Evolutionary conservation across 257 asterid genomes (phyloP).

Genomic region (Jacaranda copaia): DNA sequence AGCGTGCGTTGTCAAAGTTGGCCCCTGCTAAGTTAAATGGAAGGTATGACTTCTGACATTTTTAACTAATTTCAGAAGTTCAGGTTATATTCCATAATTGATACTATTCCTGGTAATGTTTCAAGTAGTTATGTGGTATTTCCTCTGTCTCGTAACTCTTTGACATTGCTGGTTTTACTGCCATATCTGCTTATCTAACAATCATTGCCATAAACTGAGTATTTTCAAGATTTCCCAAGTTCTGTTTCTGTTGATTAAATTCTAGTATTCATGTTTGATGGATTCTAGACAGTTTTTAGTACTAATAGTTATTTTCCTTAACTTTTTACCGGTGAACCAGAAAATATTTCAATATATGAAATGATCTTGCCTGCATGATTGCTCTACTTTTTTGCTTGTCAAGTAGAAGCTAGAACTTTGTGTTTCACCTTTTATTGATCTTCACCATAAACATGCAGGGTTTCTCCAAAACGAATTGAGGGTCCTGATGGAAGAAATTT

Average conservation of each 20-base stretch:
- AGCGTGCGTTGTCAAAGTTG: slow-evolving; percentile 93
- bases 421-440: slow-evolving; percentile 32
- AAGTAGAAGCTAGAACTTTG: slow-evolving; percentile 9
- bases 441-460: slow-evolving; percentile 55
- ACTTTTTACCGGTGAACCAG: slow-evolving; percentile 21
- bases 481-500: slow-evolving; percentile 82
- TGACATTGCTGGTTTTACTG: slow-evolving; percentile 24
- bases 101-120: slow-evolving; percentile 15
- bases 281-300: neutral
- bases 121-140: slow-evolving; percentile 17
- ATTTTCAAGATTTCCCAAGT: slow-evolving; percentile 19
- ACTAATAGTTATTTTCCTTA: neutral
- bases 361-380: slow-evolving; percentile 26
- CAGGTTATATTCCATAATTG: slow-evolving; percentile 13
- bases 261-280: slow-evolving; percentile 5
- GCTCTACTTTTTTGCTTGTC: slow-evolving; percentile 26
- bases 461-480: slow-evolving; percentile 89
- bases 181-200: slow-evolving; percentile 20
- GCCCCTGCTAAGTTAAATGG: slow-evolving; percentile 80
- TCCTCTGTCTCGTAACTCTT: neutral
- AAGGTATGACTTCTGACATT: slow-evolving; percentile 52
- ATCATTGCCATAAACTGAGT: neutral
- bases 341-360: slow-evolving; percentile 4
- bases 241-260: slow-evolving; percentile 3
- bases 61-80: slow-evolving; percentile 30